Base-by-base conservation (phyloP, 352 stramenopile species). In the Phytopythium chamaehyphon region DNA sequence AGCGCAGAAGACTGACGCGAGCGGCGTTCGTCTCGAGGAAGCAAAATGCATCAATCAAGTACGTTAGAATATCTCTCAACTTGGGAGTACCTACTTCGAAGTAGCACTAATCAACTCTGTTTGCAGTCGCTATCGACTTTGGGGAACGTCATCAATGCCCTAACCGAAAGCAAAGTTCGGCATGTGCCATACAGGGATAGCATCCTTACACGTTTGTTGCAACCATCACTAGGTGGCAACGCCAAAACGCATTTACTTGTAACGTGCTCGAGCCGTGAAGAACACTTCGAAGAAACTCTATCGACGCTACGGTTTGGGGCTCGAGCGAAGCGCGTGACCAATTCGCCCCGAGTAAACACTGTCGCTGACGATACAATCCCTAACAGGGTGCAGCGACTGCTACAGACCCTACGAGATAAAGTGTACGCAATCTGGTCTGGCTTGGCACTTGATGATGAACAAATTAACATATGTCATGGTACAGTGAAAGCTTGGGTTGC, bases 261-360 rank as follows among this genome's bases (percentile, higher is more conserved):
- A 37, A 85, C 76, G 21, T 81, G 71, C 39, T 82, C 78, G 6
- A 64, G 50, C 18, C 71, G 52, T 11, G 51, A 40, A 37, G 22
- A 44, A 2, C 69, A 89, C 37, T 21, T 66, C 2, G 68, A 89
- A 10, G 83, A 93, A 54, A 93, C 90, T 33, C 59, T 96, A 24
- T 92, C 80, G 16, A 97, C 91, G 16, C 59, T 98, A 36, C 91
- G 93, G 24, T 98, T 97, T 40, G 90, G 90, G 1, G 76, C 87
- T 16, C 71, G 90, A 2, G 89, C 90, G 35, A 96, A 95, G 61
- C 86, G 62, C 26, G 90, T 96, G 45, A 66, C 64, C 37, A 95
- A 90, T 37, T 57, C 56, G 12, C 80, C 84, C 12, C 73, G 69
- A 7, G 67, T 95, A 2, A 96, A 96, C 55, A 67, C n/a, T 23